These are phyloP conservation scores for Mortierella hygrophila DNA, from an alignment of 192 early-diverging fungal genomes.

Conservation along the genomic window DNA sequence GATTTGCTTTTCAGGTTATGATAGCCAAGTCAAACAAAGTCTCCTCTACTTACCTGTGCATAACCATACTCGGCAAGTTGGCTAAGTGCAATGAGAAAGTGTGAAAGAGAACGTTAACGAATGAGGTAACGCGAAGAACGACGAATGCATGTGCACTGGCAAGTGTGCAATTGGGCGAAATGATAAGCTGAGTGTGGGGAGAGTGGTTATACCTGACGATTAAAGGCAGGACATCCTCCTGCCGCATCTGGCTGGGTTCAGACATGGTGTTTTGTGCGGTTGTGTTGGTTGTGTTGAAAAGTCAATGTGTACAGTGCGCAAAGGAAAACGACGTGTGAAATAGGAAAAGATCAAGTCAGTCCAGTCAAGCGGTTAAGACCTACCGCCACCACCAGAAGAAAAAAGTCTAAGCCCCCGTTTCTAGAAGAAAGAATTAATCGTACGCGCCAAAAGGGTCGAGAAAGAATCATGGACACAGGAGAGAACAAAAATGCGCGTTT, in stretches of 20 bases:
- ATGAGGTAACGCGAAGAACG: not conserved
- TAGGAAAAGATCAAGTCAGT: no score
- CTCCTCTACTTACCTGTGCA: slow-evolving; percentile 30
- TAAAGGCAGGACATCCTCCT: slow-evolving; percentile 48
- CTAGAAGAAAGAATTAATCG: not conserved
- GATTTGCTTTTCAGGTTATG: no score
- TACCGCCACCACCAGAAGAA: no score
- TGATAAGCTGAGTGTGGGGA: not conserved
- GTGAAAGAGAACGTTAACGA: not conserved
- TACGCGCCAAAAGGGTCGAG: no score
- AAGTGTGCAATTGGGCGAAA: not conserved
- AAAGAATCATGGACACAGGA: not conserved
- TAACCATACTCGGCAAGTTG: slow-evolving; percentile 61
- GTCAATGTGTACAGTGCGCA: not conserved
- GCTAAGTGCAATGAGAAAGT: slow-evolving; percentile 14
- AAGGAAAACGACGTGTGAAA: not conserved
- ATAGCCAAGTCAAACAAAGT: no score
- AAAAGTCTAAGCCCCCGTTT: not conserved
- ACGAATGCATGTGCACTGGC: not conserved
- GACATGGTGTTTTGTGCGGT: slow-evolving; percentile 14
- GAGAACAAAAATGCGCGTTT: not conserved
- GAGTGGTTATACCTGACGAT: slow-evolving; percentile 31
- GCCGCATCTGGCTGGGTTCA: slow-evolving; percentile 36
- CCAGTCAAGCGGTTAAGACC: no score
- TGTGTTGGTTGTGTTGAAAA: not conserved